A percentile compares a stretch with the other conserved stretches of the same genome.
These are phyloP conservation scores for Lodderomyces parapsilosis DNA, from an alignment of 1,139 yeast species.

Conservation along the genomic window DNA sequence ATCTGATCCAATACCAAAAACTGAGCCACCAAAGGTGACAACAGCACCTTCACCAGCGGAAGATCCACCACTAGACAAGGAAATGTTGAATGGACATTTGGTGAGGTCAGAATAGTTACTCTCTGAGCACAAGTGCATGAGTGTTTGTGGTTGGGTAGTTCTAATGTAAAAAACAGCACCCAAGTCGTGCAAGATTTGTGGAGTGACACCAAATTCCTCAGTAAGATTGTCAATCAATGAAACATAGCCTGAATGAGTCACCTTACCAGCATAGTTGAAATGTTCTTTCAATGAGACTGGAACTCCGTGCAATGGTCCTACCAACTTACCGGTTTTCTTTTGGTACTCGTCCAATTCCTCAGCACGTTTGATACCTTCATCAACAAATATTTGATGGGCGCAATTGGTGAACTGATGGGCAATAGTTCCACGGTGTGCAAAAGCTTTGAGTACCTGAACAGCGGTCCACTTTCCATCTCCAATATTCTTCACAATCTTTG, in stretches of 20 bases:
- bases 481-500: conserved; percentile 34
- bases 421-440: conserved; percentile 48
- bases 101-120: conserved; percentile 40
- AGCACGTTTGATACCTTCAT: conserved; percentile 39
- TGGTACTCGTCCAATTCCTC: conserved; percentile 37
- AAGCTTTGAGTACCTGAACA: conserved; percentile 49
- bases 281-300: conserved; percentile 79
- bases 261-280: conserved; percentile 53
- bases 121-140: conserved; percentile 47
- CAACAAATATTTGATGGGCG: conserved; percentile 32
- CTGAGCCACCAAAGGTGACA: conserved; percentile 63
- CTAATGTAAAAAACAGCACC: conserved; percentile 67
- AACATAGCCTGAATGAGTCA: conserved; percentile 66
- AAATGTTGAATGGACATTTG: conserved; percentile 39
- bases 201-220: conserved; percentile 48
- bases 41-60: conserved; percentile 79
- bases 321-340: conserved; percentile 51
- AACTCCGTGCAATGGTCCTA: conserved; percentile 77
- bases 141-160: conserved; percentile 47
- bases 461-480: conserved; percentile 35
- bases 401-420: conserved; percentile 38
- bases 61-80: conserved; percentile 56
- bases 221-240: conserved; percentile 51
- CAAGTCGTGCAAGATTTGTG: conserved; percentile 51
- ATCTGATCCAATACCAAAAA: conserved; percentile 72